These are phyloP conservation scores for Polytrichum formosum DNA, from an alignment of 225 moss, liverwort and hornwort genomes.

Conservation along the genomic window DNA sequence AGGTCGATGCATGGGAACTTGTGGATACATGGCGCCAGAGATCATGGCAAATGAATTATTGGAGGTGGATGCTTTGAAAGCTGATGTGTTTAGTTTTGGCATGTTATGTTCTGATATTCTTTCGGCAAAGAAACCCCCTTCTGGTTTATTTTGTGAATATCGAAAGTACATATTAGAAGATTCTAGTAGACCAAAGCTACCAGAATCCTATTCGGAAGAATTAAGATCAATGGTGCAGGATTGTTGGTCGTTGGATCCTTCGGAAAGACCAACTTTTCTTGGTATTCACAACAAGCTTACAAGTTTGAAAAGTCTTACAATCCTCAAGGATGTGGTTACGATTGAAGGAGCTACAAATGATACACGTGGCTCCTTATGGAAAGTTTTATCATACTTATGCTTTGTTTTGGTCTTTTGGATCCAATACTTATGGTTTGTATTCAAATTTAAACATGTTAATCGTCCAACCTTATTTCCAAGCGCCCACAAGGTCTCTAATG, in stretches of 20 bases:
- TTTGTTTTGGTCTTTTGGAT: background rate
- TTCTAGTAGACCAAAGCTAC: too few species aligned
- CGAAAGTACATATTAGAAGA: too few species aligned
- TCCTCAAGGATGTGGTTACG: too few species aligned
- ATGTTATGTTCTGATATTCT: too few species aligned
- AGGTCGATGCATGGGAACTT: background rate
- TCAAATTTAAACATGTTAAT: background rate
- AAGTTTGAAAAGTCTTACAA: too few species aligned
- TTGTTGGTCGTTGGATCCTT: slow-evolving; percentile 28
- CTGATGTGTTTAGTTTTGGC: slow-evolving; percentile 15
- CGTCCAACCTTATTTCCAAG: background rate
- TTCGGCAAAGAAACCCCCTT: too few species aligned
- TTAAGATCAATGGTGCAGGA: slow-evolving; percentile 23
- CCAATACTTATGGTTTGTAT: background rate
- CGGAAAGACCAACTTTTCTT: slow-evolving; percentile 21
- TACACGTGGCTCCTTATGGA: background rate
- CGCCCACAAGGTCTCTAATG: background rate
- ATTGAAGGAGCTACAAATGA: background rate
- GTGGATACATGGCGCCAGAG: slow-evolving; percentile 26
- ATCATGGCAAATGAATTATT: background rate
- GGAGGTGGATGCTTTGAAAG: slow-evolving; percentile 7
- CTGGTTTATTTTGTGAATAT: too few species aligned
- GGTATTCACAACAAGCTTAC: slow-evolving; percentile 17
- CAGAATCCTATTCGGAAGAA: background rate
- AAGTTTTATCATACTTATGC: background rate